Conservation (phyloP, 1,284 basidiomycete genomes). For the Malassezia globosa region DNA sequence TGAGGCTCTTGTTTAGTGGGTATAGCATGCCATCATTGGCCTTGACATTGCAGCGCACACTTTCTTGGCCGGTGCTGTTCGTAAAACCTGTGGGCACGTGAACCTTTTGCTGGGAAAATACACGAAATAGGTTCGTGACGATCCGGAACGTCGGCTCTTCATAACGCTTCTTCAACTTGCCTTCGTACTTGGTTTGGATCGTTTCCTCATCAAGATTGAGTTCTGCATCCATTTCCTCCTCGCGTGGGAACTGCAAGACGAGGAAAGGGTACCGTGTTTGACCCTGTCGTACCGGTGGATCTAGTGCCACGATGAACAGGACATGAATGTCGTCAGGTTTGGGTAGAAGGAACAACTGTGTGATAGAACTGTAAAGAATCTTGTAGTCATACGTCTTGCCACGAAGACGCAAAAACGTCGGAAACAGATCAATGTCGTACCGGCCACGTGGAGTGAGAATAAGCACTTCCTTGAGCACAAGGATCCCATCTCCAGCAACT, state of each 20-base stretch:
- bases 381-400: slow-evolving; percentile 99
- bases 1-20: slow-evolving; percentile 91
- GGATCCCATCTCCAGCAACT: slow-evolving; percentile 77
- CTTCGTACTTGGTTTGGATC: slow-evolving; percentile 54
- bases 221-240: slow-evolving; percentile 93
- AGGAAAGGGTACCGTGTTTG: slow-evolving; percentile 96
- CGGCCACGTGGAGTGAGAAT: slow-evolving; percentile 86
- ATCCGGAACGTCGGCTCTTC: slow-evolving; percentile 90
- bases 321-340: slow-evolving; percentile 90
- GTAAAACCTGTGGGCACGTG: slow-evolving; percentile 52
- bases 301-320: slow-evolving; percentile 57
- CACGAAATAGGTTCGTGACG: slow-evolving; percentile 85
- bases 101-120: slow-evolving; percentile 80
- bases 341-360: slow-evolving; percentile 80
- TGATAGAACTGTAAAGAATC: slow-evolving; percentile 80
- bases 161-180: slow-evolving; percentile 77
- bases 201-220: slow-evolving; percentile 69
- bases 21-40: slow-evolving; percentile 94
- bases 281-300: slow-evolving; percentile 88
- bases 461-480: slow-evolving; percentile 93
- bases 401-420: slow-evolving; percentile 78
- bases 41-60: slow-evolving; percentile 90
- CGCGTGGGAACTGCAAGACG: slow-evolving; percentile 91
- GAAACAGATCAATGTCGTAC: slow-evolving; percentile 96
- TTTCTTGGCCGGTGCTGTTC: slow-evolving; percentile 51